Base-by-base conservation (phyloP, 176 grass and related monocot species). In the Aechmea fasciata region DNA sequence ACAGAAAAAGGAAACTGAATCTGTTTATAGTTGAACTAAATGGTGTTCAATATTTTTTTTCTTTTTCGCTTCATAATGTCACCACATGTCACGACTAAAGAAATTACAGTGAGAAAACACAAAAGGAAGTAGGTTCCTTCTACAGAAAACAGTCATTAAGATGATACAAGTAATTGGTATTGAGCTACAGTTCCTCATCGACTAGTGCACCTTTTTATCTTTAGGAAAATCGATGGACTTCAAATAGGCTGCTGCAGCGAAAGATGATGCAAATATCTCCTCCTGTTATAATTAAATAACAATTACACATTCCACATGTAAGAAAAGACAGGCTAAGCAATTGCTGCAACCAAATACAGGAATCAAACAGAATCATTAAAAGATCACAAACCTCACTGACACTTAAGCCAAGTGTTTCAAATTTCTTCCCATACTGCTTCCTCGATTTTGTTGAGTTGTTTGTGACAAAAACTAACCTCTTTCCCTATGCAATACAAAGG, bases 181-280 rank as follows among this genome's bases (percentile, higher is more conserved):
- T 10, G 9, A 61, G 15, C 20, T 8, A 18, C 55, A 22, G 55
- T 61, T 22, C 14, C 3, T 61, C 20, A 19, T 61, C 13, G n/a
- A 61, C 54, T 24, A 28, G 78, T 2, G 25, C 64, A 87, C 92
- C 82, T 97, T 97, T 75, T 97, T 92, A 48, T 97, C 82, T 81
- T 85, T 92, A 11, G 89, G 86, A 77, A 97, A 97, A 66, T 93
- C 79, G 23, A 97, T 92, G 25, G 94, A 99, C 69, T 87, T 80
- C 71, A 99, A 80, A 83, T 99, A 99, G 1, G 89, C 94, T 0
- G 94, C 94, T 15, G 86, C 87, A 64, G 94, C 89, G 61, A 99
- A 99, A 73, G 94, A 99, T 26, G 89, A 99, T 17, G 94, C 94
- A 74, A 99, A 99, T 72, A 99, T 99, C 84, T 99, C 94, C 70